phyloP scores from a whole-genome alignment of 129 eudicot species.

The Chrysanthemum lavandulifolium region DNA sequence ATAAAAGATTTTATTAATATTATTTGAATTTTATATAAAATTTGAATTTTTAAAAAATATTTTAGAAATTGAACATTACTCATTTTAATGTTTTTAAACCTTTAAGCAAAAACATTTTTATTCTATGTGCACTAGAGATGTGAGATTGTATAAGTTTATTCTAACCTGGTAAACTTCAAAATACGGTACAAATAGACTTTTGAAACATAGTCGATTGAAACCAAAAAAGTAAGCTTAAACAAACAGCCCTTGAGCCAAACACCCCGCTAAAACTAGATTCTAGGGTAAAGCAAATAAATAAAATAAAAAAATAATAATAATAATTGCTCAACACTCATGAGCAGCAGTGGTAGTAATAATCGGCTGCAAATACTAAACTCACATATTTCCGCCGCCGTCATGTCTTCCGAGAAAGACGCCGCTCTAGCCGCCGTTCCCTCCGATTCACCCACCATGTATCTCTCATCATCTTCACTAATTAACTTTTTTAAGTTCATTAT shows the following conservation, averaged over 20 bases:
- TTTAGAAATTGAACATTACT: too few relatives aligned
- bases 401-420: slow-evolving; percentile 76
- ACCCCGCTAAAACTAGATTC: background rate
- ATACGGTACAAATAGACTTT: too few relatives aligned
- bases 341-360: slow-evolving; percentile 1
- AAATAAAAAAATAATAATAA: background rate
- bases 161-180: too few relatives aligned
- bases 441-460: slow-evolving; percentile 67
- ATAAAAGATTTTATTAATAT: too few relatives aligned
- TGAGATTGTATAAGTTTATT: too few relatives aligned
- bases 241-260: background rate
- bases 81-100: too few relatives aligned
- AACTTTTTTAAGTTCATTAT: background rate
- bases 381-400: slow-evolving; percentile 32
- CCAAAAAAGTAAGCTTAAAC: too few relatives aligned
- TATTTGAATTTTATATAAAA: too few relatives aligned
- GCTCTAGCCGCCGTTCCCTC: slow-evolving; percentile 59
- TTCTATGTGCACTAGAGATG: too few relatives aligned
- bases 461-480: background rate
- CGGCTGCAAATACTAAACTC: slow-evolving; percentile 34
- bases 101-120: too few relatives aligned
- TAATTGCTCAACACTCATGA: background rate
- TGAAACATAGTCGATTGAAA: too few relatives aligned
- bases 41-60: too few relatives aligned
- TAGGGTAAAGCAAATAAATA: background rate